These are phyloP conservation scores for Bretschneidera sinensis DNA, from an alignment of 345 rosid genomes.

Conservation along the genomic window DNA sequence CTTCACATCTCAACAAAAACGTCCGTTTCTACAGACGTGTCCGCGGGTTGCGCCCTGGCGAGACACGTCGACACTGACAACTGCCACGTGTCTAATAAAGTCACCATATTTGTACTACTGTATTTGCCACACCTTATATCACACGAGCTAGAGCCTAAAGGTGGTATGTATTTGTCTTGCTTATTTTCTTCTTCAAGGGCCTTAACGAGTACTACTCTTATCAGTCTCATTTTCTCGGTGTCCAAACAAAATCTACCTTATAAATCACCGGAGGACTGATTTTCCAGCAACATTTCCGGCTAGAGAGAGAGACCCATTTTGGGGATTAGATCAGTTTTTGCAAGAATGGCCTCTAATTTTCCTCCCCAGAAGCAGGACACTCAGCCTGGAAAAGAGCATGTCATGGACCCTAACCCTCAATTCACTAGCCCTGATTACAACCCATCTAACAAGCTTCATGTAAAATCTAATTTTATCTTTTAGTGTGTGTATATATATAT, in stretches of 20 bases:
- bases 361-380: conserved; percentile 63
- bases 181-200: conserved; percentile 2
- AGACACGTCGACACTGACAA: conserved; percentile 1
- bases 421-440: conserved; percentile 40
- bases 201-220: background rate
- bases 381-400: conserved; percentile 69
- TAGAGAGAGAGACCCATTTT: conserved; percentile 1
- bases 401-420: conserved; percentile 63
- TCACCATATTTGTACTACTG: background rate
- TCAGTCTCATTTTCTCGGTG: conserved; percentile 8
- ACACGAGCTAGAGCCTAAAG: no score
- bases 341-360: conserved; percentile 57
- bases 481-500: background rate
- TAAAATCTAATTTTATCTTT: background rate
- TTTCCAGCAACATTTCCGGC: conserved; percentile 11
- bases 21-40: conserved; percentile 20
- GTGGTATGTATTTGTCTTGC: conserved; percentile 12
- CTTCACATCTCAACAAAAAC: conserved; percentile 3
- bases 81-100: conserved; percentile 16
- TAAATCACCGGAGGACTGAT: background rate
- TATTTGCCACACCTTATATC: no score
- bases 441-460: conserved; percentile 65
- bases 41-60: conserved; percentile 7
- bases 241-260: conserved; percentile 16
- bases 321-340: background rate